Base-by-base conservation (phyloP, 371 early-diverging fungal species). In the Mucor indicus region DNA sequence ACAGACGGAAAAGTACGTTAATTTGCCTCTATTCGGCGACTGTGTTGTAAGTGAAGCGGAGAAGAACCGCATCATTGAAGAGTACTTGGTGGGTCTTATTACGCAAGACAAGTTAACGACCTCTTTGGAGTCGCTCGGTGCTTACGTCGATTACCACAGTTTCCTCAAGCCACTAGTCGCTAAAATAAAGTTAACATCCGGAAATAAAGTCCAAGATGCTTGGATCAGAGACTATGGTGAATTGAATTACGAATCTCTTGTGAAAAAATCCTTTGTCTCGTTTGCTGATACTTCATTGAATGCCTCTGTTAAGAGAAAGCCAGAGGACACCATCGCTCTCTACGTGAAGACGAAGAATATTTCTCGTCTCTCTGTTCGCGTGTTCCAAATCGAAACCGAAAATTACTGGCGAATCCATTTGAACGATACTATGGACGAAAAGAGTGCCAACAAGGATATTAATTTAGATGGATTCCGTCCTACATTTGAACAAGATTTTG, bases 391-490 rank as follows among this genome's bases (percentile, higher is more conserved):
- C 13, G 66, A 76, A 37, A 54, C 61, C 9, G 58, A 59, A 24
- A 66, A 65, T 38, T 76, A 76, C 36, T 68, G 65, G 57, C 44
- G 64, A 12, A 41, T 53, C 1, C 56, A 64, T 27, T 20, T 46
- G 11, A 31, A 15, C 0, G 29, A n/a, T 33, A 15, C 9, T 9
- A 15, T 13, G n/a, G 15, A 35, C 13, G 11, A 39, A 7, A 27
- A 20, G 2, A 15, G 30, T n/a, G 38, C 30, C 8, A 47, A 55
- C n/a, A 45, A 56, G 4, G 30, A 55, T 2, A 55, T 57, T 21
- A 50, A 64, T 19, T 29, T 74, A 17, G 71, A 76, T 43, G 72
- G 76, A 8, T 46, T 76, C 6, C 59, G 62, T 12, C 72, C 76
- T 17, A 65, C 49, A 6, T 72, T 66, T 61, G 72, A 76, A 50